phyloP scores from a whole-genome alignment of 1,139 yeast species.

The Yamadazyma atmosphaerica region DNA sequence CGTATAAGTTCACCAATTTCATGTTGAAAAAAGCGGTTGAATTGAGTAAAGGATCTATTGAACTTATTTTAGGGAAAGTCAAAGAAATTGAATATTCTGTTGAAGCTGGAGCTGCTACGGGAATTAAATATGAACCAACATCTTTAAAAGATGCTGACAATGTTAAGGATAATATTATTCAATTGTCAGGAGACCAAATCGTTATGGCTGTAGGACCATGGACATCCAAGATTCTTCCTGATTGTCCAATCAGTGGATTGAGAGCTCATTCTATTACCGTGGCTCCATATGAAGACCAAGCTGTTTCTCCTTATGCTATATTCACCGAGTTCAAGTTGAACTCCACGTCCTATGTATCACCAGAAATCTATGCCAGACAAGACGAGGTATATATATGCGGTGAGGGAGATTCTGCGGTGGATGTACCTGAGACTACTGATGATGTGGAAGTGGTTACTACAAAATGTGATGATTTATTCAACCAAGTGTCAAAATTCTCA shows the following conservation, averaged over 20 bases:
- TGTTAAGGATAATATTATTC: constrained; percentile 25
- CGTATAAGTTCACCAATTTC: constrained; percentile 85
- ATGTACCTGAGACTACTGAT: constrained; percentile 91
- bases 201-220: constrained; percentile 94
- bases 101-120: constrained; percentile 66
- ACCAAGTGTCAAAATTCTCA: constrained; percentile 77
- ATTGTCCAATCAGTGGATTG: constrained; percentile 89
- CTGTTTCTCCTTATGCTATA: constrained; percentile 88
- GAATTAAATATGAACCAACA: constrained; percentile 64
- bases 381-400: constrained; percentile 98
- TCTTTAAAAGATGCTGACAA: constrained; percentile 38
- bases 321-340: constrained; percentile 84
- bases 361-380: constrained; percentile 92
- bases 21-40: constrained; percentile 79
- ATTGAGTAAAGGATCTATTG: constrained; percentile 69
- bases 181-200: constrained; percentile 67
- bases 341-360: constrained; percentile 69
- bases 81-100: constrained; percentile 61
- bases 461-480: constrained; percentile 84
- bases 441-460: constrained; percentile 87
- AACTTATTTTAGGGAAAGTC: constrained; percentile 81
- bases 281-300: constrained; percentile 67
- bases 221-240: constrained; percentile 88
- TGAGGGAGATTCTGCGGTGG: constrained; percentile 89
- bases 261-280: constrained; percentile 95